Percentiles rank a stretch among this genome's conserved stretches.
Conservation (phyloP, 2,329 filamentous ascomycete genomes). For the Talaromyces islandicus region DNA sequence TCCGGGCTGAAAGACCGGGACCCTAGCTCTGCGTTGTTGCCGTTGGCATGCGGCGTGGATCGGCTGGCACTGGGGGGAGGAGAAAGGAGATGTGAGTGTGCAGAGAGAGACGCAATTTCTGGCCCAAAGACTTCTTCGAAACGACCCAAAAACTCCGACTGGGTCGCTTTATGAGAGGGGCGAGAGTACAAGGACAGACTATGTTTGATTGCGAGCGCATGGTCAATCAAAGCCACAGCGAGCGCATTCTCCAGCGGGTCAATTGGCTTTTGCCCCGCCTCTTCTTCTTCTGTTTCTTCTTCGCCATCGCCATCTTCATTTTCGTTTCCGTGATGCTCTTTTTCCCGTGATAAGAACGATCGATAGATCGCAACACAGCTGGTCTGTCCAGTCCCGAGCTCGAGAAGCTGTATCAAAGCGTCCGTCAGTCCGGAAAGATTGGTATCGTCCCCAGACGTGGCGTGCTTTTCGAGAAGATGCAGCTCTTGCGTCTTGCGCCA, state of each 20-base stretch:
- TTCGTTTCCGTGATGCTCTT: constrained; percentile 36
- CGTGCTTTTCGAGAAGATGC: constrained; percentile 65
- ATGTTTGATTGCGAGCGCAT: constrained; percentile 80
- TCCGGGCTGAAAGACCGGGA: constrained; percentile 30
- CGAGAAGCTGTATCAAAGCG: constrained; percentile 70
- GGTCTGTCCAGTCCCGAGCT: constrained; percentile 66
- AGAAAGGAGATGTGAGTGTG: constrained; percentile 29
- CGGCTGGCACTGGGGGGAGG: constrained; percentile 35
- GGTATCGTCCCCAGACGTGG: constrained; percentile 66
- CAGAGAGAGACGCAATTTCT: constrained; percentile 58
- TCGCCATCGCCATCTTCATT: constrained; percentile 41
- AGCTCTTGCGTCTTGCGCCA: constrained; percentile 87
- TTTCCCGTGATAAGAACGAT: constrained; percentile 58
- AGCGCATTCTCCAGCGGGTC: constrained; percentile 68
- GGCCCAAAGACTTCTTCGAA: constrained; percentile 48
- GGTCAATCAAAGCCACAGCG: constrained; percentile 78
- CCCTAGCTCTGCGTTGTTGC: constrained; percentile 13
- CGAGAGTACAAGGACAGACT: constrained; percentile 65
- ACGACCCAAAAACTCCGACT: constrained; percentile 31
- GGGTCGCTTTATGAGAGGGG: constrained; percentile 48
- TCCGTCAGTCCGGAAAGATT: constrained; percentile 65
- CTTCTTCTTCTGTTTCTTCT: too few relatives aligned
- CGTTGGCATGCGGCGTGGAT: constrained; percentile 21
- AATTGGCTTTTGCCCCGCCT: constrained; percentile 43
- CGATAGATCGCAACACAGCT: constrained; percentile 74